Evolutionary conservation across 169 alveolate genomes (phyloP).

Genomic region (Eimeria praecox): DNA sequence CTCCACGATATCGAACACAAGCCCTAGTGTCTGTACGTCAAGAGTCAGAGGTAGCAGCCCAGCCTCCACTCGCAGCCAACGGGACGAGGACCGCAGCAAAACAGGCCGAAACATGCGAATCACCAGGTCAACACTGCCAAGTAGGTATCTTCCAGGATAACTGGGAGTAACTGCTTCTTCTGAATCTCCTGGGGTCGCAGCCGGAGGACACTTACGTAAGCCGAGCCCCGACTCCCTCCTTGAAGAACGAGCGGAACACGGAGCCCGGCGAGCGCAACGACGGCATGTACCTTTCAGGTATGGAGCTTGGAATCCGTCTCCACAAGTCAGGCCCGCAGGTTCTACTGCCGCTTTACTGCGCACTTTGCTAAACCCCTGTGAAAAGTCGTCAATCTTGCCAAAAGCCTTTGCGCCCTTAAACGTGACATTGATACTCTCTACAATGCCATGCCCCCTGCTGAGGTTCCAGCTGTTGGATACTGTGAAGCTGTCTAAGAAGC

Average conservation of each 20-base stretch:
- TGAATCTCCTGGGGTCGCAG: neutral
- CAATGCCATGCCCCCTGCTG: conserved; percentile 53
- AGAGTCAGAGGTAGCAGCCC: conserved; percentile 41
- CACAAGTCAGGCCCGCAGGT: neutral
- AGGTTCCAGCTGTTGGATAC: conserved; percentile 61
- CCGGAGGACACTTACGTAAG: neutral
- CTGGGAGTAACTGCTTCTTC: neutral
- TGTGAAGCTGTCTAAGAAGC: conserved; percentile 28
- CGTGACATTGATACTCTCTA: conserved; percentile 45
- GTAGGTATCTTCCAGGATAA: conserved; percentile 24
- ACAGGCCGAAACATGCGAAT: conserved; percentile 56
- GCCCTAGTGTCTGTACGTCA: conserved; percentile 50
- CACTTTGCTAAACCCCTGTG: neutral
- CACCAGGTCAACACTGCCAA: conserved; percentile 49
- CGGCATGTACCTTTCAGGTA: neutral
- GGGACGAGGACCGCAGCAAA: conserved; percentile 27
- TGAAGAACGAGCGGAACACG: neutral
- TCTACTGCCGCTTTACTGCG: neutral
- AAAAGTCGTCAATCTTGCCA: conserved; percentile 26
- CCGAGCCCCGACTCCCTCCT: neutral
- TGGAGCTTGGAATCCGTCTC: neutral
- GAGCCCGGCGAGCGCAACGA: conserved; percentile 19
- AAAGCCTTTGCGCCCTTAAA: conserved; percentile 60
- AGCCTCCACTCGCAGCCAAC: conserved; percentile 72
- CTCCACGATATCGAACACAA: conserved; percentile 45